Evolutionary conservation across 2,329 filamentous ascomycete genomes (phyloP), one percentile per base, ranked within the genome.

Genomic region (Penicillium rolfsii): DNA sequence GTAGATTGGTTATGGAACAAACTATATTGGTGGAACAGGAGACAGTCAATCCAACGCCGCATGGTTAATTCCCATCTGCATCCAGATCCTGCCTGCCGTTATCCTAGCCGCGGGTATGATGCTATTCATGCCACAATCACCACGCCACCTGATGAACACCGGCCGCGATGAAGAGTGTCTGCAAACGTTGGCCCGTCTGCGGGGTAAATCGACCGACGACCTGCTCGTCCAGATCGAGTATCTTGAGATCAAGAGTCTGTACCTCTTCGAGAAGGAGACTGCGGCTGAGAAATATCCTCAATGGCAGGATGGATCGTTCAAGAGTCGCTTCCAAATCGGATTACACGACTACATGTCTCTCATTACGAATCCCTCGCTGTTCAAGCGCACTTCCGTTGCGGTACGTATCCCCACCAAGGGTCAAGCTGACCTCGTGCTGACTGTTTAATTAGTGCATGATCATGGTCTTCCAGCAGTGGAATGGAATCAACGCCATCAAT

Each of bases 101-200:
- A 63, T 91, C 4, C 83, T 93, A 1, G 84, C 87, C 16, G 64
- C 82, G 6, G 90, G 90, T 33, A 63, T 60, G 55, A 91, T 91
- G 83, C 90, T 89, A 3, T 91, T 90, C 76, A 91, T 91, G 88
- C 90, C 89, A 0, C 91, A 89, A 74, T 89, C 85, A 0, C 90
- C 90, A 0, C 83, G 90, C 66, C 92, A 89, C 89, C 82, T 93
- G 0, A 77, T 90, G 3, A 87, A 91, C 70, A 87, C 90, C 66
- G 80, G 78, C 52, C 86, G 89, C 30, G 89, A 91, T 69, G 81
- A 81, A 0, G 89, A 93, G 72, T 88, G 87, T 0, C 83, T 85
- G 16, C 72, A 73, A 5, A 85, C 87, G 1, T 80, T 93, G 1
- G 85, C 88, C 0, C 79, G 72, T 55, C 84, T 93, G 2, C 86